phyloP scores from a whole-genome alignment of 2,329 filamentous ascomycete species.

The Herpotrichia juniperi region DNA sequence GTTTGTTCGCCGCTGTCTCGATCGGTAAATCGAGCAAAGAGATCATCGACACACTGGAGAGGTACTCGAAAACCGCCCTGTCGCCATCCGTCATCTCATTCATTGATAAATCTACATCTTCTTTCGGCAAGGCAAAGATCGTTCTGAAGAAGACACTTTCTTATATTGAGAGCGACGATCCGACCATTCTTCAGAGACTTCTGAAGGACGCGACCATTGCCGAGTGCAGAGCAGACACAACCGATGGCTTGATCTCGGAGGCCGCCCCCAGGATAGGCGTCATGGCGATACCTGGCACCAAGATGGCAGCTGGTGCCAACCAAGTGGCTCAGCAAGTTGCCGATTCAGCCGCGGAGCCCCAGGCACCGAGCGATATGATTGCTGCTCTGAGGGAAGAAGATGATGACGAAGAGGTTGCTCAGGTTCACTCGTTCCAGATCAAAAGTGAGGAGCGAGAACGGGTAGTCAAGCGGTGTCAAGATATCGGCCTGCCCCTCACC shows the following conservation, averaged over 20 bases:
- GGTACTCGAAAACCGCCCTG: conserved; percentile 85
- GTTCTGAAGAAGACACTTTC: conserved; percentile 95
- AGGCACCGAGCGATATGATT: conserved; percentile 65
- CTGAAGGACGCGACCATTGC: conserved; percentile 84
- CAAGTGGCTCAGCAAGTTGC: conserved; percentile 59
- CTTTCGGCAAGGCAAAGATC: conserved; percentile 94
- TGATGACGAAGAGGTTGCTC: conserved; percentile 84
- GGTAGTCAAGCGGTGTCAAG: conserved; percentile 88
- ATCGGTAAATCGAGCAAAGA: conserved; percentile 89
- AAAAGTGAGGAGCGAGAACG: conserved; percentile 79
- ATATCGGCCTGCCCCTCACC: conserved; percentile 83
- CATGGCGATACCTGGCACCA: conserved; percentile 92
- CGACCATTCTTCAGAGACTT: conserved; percentile 83
- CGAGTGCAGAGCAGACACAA: conserved; percentile 74
- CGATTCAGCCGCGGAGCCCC: conserved; percentile 33
- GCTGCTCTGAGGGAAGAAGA: conserved; percentile 70
- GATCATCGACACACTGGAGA: conserved; percentile 87
- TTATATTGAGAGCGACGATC: conserved; percentile 90
- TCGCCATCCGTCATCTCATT: conserved; percentile 81
- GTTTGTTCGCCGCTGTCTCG: conserved; percentile 92
- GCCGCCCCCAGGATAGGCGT: conserved; percentile 85
- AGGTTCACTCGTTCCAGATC: conserved; percentile 94
- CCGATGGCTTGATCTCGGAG: conserved; percentile 76
- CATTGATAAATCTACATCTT: conserved; percentile 82
- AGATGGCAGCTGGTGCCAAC: conserved; percentile 85